Evolutionary conservation across 495 filamentous ascomycete genomes (phyloP), one percentile per base, ranked within the genome.

Genomic region (Collariella sp.): DNA sequence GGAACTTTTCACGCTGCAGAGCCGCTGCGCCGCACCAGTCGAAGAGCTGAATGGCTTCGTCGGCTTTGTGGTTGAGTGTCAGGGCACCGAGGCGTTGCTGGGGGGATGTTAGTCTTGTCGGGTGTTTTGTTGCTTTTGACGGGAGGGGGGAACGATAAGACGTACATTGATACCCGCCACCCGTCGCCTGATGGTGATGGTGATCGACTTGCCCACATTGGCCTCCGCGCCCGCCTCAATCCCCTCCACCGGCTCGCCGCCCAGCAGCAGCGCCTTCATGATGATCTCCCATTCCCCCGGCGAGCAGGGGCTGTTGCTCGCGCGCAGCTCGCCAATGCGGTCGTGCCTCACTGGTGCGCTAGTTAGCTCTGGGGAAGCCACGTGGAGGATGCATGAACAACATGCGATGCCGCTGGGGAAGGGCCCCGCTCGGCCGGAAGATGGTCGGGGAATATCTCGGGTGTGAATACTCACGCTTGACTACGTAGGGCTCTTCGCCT

Each of bases 71-170:
- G 26, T 71, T 63, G 0, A 95, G 70, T 9, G 69, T 72, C 13
- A 94, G 63, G 6, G 83, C 67, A 29, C 89, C 88, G 4, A 93
- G 79, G 29, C 78, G 78, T 83, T 87, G 85, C 81, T 86, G 45
- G 18, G 5, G 31, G n/a, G 49, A 20, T 54, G 64, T 50, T 55
- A 49, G 60, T 38, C 61, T 10, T 35, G 11, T 44, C 7, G 10
- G 10, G 2, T 31, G 26, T 0, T 50, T 4, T 1, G 11, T 23
- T 15, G 5, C 24, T 5, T 18, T 20, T 46, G 23, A 31, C 16
- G 1, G 20, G n/a, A 23, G 34, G 9, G 22, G 29, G 16, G 35
- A 43, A 18, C 23, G 47, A 39, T 9, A 52, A 36, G 13, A 50
- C 69, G 55, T 52, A 76, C 74, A 26, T 70, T 76, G 35, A 78